Conservation (phyloP, 1,284 basidiomycete genomes). For the Ceraceosorus guamensis region DNA sequence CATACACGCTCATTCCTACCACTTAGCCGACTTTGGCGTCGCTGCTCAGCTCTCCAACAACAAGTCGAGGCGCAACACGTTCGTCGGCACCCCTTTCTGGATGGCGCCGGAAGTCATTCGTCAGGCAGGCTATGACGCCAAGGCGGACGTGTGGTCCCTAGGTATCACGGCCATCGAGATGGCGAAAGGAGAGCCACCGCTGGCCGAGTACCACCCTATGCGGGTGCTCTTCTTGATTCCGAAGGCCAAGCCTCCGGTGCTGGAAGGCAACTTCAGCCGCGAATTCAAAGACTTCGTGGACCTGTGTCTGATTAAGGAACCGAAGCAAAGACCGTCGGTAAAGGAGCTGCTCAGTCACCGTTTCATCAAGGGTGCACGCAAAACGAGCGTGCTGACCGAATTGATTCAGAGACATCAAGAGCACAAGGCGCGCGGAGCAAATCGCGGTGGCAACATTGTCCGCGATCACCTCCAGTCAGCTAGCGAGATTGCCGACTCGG, state of each 20-base stretch:
- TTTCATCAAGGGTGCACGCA: constrained; percentile 73
- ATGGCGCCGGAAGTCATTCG: constrained; percentile 97
- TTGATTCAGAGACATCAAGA: constrained; percentile 61
- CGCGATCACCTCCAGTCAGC: constrained; percentile 26
- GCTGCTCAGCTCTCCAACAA: constrained; percentile 74
- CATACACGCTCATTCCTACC: not conserved
- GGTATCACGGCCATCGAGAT: constrained; percentile 52
- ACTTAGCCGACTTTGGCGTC: constrained; percentile 81
- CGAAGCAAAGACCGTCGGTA: constrained; percentile 76
- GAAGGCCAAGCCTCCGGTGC: constrained; percentile 70
- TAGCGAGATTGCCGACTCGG: constrained; percentile 11
- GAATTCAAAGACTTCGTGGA: constrained; percentile 89
- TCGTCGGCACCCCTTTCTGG: constrained; percentile 89
- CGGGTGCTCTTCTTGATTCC: constrained; percentile 52
- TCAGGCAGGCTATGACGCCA: constrained; percentile 66
- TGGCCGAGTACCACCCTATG: constrained; percentile 53
- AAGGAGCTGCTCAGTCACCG: constrained; percentile 83
- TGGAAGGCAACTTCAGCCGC: constrained; percentile 75
- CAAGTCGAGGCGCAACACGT: constrained; percentile 79
- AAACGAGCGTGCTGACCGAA: constrained; percentile 73
- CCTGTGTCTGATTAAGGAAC: constrained; percentile 86
- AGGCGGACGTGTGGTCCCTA: constrained; percentile 52
- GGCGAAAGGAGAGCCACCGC: constrained; percentile 51
- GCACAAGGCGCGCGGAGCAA: constrained; percentile 39
- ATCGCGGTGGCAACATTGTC: constrained; percentile 24